A percentile compares a stretch with the other conserved stretches of the same genome.
These are phyloP conservation scores for Plantago major DNA, from an alignment of 257 asterid species.

Conservation along the genomic window DNA sequence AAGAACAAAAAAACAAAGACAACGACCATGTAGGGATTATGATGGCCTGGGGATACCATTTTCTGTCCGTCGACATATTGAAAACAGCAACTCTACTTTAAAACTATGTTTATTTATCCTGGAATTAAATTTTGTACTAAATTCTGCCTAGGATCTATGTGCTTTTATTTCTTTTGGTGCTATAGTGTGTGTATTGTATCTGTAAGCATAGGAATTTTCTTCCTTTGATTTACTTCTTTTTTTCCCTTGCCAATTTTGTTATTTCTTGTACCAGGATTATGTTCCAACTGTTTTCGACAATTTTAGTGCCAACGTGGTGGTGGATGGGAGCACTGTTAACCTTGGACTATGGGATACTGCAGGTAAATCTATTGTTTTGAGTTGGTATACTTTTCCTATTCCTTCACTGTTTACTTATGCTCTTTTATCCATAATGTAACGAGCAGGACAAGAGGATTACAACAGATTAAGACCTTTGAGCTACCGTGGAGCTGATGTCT, in stretches of 20 bases:
- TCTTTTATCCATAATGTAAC: conserved; percentile 8
- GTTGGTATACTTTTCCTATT: not conserved
- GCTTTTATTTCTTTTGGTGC: not conserved
- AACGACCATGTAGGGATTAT: not conserved
- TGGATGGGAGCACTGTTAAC: conserved; percentile 69
- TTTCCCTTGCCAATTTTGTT: not conserved
- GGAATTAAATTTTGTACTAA: not conserved
- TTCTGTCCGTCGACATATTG: not conserved
- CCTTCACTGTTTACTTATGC: conserved; percentile 4
- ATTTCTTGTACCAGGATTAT: conserved; percentile 46
- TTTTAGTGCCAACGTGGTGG: conserved; percentile 78
- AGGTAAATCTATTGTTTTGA: conserved; percentile 30
- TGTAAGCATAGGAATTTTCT: not conserved
- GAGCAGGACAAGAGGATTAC: conserved; percentile 74
- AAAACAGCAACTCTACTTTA: not conserved
- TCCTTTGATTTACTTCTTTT: no score
- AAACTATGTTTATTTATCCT: not conserved
- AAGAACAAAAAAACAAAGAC: no score
- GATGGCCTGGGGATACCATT: not conserved
- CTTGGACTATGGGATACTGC: conserved; percentile 87
- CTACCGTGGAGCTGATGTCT: conserved; percentile 84
- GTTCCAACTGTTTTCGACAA: conserved; percentile 83
- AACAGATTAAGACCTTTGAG: conserved; percentile 75
- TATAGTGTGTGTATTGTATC: not conserved
- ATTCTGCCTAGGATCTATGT: not conserved